phyloP scores from a whole-genome alignment of 2,329 filamentous ascomycete genomes.

The Passalora sequoiae region DNA sequence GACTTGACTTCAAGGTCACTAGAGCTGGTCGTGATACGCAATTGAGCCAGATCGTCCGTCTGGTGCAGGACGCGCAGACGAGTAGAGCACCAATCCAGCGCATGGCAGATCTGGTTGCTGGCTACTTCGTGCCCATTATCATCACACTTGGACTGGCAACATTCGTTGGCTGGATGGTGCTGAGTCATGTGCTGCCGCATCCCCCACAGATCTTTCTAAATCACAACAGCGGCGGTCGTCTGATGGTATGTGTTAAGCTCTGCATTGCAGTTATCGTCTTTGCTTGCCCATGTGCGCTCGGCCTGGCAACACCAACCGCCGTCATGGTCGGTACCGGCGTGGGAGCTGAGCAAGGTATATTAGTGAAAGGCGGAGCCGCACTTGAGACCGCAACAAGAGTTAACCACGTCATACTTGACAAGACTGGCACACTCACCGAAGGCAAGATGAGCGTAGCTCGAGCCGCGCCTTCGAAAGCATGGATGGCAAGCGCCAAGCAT shows the following conservation, averaged over 20 bases:
- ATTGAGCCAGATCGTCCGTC: slow-evolving; percentile 92
- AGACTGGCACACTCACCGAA: slow-evolving; percentile 90
- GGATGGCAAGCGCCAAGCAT: slow-evolving; percentile 64
- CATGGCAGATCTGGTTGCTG: slow-evolving; percentile 82
- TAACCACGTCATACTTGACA: slow-evolving; percentile 86
- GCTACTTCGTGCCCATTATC: slow-evolving; percentile 89
- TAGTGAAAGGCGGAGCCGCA: slow-evolving; percentile 94
- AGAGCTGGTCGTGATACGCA: slow-evolving; percentile 92
- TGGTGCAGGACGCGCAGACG: slow-evolving; percentile 97
- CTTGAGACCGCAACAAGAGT: slow-evolving; percentile 87
- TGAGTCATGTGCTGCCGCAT: slow-evolving; percentile 76
- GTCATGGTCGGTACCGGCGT: slow-evolving; percentile 99
- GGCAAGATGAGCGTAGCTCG: slow-evolving; percentile 92
- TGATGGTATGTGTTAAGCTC: slow-evolving; percentile 95
- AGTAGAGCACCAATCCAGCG: slow-evolving; percentile 90
- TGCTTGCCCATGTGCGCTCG: slow-evolving; percentile 94
- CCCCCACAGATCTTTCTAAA: slow-evolving; percentile 86
- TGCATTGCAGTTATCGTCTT: slow-evolving; percentile 99
- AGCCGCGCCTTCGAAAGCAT: slow-evolving; percentile 59
- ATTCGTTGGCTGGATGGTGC: slow-evolving; percentile 88
- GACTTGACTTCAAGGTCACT: slow-evolving; percentile 86
- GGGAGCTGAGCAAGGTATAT: slow-evolving; percentile 88
- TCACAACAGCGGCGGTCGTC: slow-evolving; percentile 74
- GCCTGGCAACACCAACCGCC: slow-evolving; percentile 88
- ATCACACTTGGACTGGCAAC: slow-evolving; percentile 77